Evolutionary conservation across 148 eudicot genomes (phyloP).

Genomic region (Cornus suecica): DNA sequence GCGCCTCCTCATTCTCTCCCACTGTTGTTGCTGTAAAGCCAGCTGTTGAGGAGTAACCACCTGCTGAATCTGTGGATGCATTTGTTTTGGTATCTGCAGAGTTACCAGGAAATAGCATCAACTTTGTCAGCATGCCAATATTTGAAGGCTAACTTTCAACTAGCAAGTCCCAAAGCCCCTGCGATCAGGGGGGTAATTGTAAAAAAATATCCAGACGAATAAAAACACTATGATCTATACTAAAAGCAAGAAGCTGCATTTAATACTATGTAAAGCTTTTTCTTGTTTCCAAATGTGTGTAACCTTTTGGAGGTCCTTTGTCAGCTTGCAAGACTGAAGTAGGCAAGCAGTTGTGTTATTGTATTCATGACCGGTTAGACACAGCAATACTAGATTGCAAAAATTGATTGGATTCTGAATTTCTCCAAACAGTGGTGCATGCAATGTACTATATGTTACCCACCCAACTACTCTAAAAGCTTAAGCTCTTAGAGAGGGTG

Average conservation of each 20-base stretch:
- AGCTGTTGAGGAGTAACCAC: conserved; percentile 41
- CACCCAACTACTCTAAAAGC: too few relatives aligned
- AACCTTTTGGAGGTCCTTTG: background rate
- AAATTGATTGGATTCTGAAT: background rate
- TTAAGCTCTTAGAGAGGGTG: too few relatives aligned
- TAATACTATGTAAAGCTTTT: background rate
- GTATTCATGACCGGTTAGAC: background rate
- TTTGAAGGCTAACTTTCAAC: background rate
- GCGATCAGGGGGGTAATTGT: background rate
- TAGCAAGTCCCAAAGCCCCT: background rate
- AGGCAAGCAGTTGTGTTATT: too few relatives aligned
- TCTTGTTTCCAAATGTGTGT: background rate
- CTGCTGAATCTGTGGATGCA: conserved; percentile 74
- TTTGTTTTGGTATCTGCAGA: conserved; percentile 59
- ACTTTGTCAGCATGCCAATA: background rate
- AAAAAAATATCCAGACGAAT: background rate
- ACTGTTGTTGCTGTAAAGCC: conserved; percentile 49
- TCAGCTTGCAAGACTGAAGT: too few relatives aligned
- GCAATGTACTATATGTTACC: too few relatives aligned
- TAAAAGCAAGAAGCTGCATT: background rate
- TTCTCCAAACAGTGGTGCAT: background rate
- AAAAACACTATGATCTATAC: background rate
- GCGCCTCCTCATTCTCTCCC: conserved; percentile 52
- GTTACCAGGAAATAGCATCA: conserved; percentile 1
- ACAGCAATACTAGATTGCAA: background rate